Percentiles rank a stretch among this genome's conserved stretches.
Evolutionary conservation across 1,284 basidiomycete species (phyloP).

Genomic region (Cystobasidium slooffiae): DNA sequence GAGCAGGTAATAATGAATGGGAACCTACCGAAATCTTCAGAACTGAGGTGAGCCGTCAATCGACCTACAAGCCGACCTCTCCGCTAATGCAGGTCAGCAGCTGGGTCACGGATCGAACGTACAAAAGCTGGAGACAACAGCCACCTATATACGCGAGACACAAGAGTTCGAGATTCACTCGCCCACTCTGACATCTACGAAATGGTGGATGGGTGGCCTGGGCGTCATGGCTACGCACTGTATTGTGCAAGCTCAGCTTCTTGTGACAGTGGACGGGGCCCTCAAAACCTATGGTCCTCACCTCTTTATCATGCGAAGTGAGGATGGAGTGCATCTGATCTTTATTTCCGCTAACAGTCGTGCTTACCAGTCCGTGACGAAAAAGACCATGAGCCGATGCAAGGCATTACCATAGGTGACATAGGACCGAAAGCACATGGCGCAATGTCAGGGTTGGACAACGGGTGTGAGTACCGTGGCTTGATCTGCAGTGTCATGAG

Average conservation of each 20-base stretch:
- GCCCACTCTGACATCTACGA: slow-evolving; percentile 72
- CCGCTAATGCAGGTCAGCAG: slow-evolving; percentile 52
- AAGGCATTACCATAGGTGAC: slow-evolving; percentile 73
- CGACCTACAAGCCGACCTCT: neutral
- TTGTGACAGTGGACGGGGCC: slow-evolving; percentile 63
- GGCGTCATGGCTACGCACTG: slow-evolving; percentile 77
- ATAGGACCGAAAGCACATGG: slow-evolving; percentile 72
- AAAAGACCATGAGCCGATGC: slow-evolving; percentile 65
- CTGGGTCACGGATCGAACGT: slow-evolving; percentile 77
- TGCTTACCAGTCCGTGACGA: slow-evolving; percentile 62
- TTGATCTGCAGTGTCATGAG: slow-evolving; percentile 25
- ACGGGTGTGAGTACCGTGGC: slow-evolving; percentile 65
- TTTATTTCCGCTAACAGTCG: neutral
- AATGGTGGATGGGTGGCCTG: slow-evolving; percentile 80
- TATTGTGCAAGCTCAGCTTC: slow-evolving; percentile 74
- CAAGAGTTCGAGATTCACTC: slow-evolving; percentile 75
- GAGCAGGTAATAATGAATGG: neutral
- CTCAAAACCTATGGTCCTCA: slow-evolving; percentile 72
- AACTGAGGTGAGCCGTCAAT: slow-evolving; percentile 17
- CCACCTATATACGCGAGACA: slow-evolving; percentile 69
- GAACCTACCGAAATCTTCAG: neutral
- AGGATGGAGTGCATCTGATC: neutral
- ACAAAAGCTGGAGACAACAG: slow-evolving; percentile 70
- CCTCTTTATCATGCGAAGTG: slow-evolving; percentile 70
- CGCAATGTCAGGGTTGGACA: slow-evolving; percentile 66